Conservation (phyloP, 345 rosid genomes). For the Rhodamnia rubescens region DNA sequence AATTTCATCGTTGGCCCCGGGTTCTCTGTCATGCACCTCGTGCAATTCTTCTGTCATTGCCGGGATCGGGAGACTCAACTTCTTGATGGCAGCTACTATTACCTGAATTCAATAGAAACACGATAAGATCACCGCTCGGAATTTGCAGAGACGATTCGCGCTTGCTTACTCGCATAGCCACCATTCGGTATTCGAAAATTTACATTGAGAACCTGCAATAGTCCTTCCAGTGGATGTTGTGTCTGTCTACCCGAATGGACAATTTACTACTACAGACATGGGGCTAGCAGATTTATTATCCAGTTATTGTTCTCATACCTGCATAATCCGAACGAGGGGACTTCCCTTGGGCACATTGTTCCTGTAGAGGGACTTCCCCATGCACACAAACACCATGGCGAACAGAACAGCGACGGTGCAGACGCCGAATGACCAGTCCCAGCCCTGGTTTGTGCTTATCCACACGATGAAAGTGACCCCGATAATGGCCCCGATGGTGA, state of each 20-base stretch:
- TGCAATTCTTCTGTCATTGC: conserved; percentile 28
- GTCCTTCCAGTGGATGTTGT: neutral
- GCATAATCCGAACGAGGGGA: conserved; percentile 30
- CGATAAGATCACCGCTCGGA: neutral
- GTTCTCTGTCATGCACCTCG: conserved; percentile 33
- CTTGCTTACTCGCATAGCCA: neutral
- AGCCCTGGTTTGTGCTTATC: conserved; percentile 37
- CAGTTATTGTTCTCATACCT: conserved; percentile 13
- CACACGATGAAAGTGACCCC: conserved; percentile 48
- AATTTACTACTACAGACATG: neutral
- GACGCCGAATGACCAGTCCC: conserved; percentile 42
- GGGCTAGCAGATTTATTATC: neutral
- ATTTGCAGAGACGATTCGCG: neutral
- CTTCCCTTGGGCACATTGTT: conserved; percentile 32
- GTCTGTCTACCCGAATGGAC: neutral
- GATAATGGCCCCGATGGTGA: conserved; percentile 26
- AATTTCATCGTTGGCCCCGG: conserved; percentile 19
- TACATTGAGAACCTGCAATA: neutral
- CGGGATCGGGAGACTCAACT: conserved; percentile 28
- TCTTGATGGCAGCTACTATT: conserved; percentile 29
- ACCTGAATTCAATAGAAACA: conserved; percentile 15
- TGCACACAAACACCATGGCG: conserved; percentile 11
- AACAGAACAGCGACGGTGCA: conserved; percentile 19
- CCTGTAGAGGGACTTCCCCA: conserved; percentile 49
- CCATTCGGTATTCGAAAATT: neutral